Base-by-base conservation (phyloP, 768 basidiomycete genomes). In the Boletus edulis region DNA sequence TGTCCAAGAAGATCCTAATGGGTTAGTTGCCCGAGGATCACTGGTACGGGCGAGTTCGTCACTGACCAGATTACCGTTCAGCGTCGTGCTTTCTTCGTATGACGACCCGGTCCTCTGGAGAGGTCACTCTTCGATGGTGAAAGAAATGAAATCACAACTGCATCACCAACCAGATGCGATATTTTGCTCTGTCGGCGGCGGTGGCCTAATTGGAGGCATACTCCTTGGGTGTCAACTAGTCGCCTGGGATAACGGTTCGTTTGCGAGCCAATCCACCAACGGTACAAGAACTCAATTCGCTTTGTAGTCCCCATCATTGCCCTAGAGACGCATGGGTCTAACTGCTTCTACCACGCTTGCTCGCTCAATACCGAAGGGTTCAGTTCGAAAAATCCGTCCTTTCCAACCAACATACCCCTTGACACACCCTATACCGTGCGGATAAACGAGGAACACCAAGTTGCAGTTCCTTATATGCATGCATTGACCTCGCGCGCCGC, bases 111-210 rank as follows among this genome's bases (percentile, higher is more conserved):
- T 78, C 4, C 50, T 91, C 14, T 91, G 89, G 89, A 78, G 85
- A 64, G 90, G 90, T 2, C 87, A 91, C 62, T 78, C 82, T n/a
- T 86, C 87, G 17, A 83, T 91, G 78, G 74, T 91, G 39, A 62
- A 71, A 15, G 90, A 91, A 63, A 81, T 89, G 41, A 66, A 74
- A 17, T 62, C 67, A 11, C 86, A 89, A 57, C 72, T 90, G 5
- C 68, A 69, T 1, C 56, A 60, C 38, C 80, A 78, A 60, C 88
- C 89, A 7, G 81, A 85, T 54, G 87, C 86, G 1, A 83, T 91
- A 41, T 83, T 91, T 55, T 91, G 89, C 63, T 84, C 84, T 49
- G 86, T 91, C 13, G 90, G 90, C 37, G 89, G 89, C 0, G 89
- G 78, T 0, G 88, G 89, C 1, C 71, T 91, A 0, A 69, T 88